Conservation (phyloP, 805 yeast species). For the Debaryomyces hansenii region DNA sequence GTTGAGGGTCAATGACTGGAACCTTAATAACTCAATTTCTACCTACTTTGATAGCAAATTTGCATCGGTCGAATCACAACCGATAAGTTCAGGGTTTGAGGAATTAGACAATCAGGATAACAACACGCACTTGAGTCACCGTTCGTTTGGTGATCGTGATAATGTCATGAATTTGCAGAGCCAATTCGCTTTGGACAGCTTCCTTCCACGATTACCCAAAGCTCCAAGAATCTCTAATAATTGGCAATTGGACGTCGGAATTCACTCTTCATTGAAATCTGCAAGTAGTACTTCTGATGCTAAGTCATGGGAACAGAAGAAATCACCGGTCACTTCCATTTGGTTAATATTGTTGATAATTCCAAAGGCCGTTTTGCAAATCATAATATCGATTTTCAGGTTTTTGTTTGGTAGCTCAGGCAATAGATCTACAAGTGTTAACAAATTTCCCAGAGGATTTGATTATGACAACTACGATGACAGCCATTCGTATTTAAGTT, state of each 20-base stretch:
- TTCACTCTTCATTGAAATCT: conserved; percentile 30
- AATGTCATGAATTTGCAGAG: conserved; percentile 3
- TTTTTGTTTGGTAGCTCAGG: conserved; percentile 19
- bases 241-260: conserved; percentile 46
- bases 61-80: conserved; percentile 16
- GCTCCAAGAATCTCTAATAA: conserved; percentile 39
- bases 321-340: conserved; percentile 30
- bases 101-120: conserved; percentile 10
- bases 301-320: not conserved
- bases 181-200: conserved; percentile 18
- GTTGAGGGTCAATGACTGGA: conserved; percentile 55
- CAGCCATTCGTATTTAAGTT: conserved; percentile 10
- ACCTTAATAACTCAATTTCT: conserved; percentile 60
- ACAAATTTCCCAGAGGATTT: conserved; percentile 24
- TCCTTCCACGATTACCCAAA: conserved; percentile 39
- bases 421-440: conserved; percentile 6
- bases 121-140: conserved; percentile 6
- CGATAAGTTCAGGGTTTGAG: conserved; percentile 11
- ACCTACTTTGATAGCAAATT: conserved; percentile 58
- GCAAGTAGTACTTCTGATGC: not conserved
- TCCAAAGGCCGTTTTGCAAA: conserved; percentile 50
- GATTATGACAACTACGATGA: conserved; percentile 26
- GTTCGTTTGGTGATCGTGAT: conserved; percentile 7
- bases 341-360: conserved; percentile 53
- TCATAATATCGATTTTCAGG: conserved; percentile 37